These are phyloP conservation scores for Penicillium sp. DNA, from an alignment of 2,329 filamentous ascomycete genomes.

Conservation along the genomic window DNA sequence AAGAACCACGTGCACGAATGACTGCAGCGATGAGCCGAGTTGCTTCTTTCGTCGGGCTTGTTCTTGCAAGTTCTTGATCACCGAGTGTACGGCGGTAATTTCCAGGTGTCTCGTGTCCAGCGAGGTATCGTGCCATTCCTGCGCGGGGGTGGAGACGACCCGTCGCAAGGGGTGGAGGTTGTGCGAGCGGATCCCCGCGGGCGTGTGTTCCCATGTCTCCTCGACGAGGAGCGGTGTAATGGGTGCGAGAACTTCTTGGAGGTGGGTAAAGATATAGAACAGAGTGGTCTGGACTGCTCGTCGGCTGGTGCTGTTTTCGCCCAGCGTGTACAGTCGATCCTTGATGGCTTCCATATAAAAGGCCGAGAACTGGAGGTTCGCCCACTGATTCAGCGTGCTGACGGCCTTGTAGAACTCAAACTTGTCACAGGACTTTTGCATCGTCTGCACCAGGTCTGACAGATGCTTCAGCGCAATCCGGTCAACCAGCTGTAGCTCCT, in stretches of 20 bases:
- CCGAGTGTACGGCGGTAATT: conserved; percentile 52
- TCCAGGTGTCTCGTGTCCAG: conserved; percentile 46
- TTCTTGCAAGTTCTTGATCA: conserved; percentile 73
- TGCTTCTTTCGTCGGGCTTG: conserved; percentile 64
- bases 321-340: conserved; percentile 83
- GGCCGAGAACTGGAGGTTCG: conserved; percentile 76
- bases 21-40: conserved; percentile 77
- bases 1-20: conserved; percentile 54
- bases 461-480: conserved; percentile 75
- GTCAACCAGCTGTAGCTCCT: conserved; percentile 59
- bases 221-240: conserved; percentile 79
- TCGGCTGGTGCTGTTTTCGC: conserved; percentile 59
- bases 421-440: conserved; percentile 60
- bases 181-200: conserved; percentile 57
- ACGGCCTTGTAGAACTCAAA: conserved; percentile 81
- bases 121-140: conserved; percentile 41
- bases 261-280: conserved; percentile 61
- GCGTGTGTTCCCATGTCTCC: conserved; percentile 78
- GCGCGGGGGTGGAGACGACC: conserved; percentile 27
- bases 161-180: conserved; percentile 45
- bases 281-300: conserved; percentile 54
- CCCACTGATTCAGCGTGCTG: conserved; percentile 70
- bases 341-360: conserved; percentile 94
- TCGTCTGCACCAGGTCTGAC: conserved; percentile 58
- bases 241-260: conserved; percentile 74